Evolutionary conservation across 805 yeast species (phyloP).

Genomic region (Ogataea nitratoaversa): DNA sequence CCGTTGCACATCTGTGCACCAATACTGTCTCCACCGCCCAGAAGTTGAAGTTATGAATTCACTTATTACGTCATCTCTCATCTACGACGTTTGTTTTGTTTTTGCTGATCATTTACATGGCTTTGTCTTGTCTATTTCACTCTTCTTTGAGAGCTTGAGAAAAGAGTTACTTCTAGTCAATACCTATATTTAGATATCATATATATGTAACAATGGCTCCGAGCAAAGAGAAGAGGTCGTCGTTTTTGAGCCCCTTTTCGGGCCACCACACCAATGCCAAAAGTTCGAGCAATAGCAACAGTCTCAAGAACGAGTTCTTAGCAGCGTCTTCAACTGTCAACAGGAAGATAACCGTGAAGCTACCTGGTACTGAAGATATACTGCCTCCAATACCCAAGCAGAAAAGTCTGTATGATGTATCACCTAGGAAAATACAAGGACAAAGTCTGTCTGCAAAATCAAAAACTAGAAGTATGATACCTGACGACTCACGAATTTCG

Average conservation of each 20-base stretch:
- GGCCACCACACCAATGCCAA: not conserved
- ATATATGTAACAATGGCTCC: too few relatives aligned
- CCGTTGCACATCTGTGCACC: too few relatives aligned
- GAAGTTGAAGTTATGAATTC: too few relatives aligned
- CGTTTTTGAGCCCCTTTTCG: conserved; percentile 2
- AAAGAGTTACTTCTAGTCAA: too few relatives aligned
- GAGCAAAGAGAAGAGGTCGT: conserved; percentile 7
- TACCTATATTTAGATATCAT: too few relatives aligned
- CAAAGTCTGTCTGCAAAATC: not conserved
- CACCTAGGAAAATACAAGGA: not conserved
- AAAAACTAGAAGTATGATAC: not conserved
- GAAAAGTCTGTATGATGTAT: not conserved
- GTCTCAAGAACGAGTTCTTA: not conserved
- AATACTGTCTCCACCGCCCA: not conserved
- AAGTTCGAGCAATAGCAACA: not conserved
- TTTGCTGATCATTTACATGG: too few relatives aligned
- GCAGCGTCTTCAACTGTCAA: not conserved
- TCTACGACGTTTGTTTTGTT: too few relatives aligned
- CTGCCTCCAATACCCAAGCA: conserved; percentile 1
- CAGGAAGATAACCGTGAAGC: conserved; percentile 3
- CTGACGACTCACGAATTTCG: not conserved
- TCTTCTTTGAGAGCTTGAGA: too few relatives aligned
- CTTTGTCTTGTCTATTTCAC: too few relatives aligned
- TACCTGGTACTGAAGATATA: conserved; percentile 2
- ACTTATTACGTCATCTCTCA: not conserved